Conservation (phyloP, 1,284 basidiomycete genomes). For the Sparassis latifolia region DNA sequence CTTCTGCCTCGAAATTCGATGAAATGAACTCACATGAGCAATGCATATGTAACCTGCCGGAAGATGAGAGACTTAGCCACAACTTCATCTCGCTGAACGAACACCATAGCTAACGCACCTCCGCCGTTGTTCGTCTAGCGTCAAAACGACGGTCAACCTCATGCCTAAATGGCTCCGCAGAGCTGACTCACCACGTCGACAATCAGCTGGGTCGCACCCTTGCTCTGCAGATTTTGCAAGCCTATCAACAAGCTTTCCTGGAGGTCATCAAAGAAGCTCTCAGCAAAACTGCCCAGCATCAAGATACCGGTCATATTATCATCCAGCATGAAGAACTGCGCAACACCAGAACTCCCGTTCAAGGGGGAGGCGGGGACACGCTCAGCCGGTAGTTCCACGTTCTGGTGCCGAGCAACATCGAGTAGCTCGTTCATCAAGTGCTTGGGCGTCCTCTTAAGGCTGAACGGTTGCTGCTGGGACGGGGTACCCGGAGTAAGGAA, state of each 20-base stretch:
- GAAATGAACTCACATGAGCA: slow-evolving; percentile 41
- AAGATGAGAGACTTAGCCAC: too few species aligned
- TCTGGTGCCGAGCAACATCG: slow-evolving; percentile 37
- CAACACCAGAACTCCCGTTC: slow-evolving; percentile 41
- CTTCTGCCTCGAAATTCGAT: not conserved
- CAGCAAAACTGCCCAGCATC: slow-evolving; percentile 54
- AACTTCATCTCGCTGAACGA: too few species aligned
- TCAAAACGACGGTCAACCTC: not conserved
- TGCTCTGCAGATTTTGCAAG: slow-evolving; percentile 38
- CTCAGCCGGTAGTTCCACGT: slow-evolving; percentile 43
- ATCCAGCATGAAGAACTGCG: slow-evolving; percentile 48
- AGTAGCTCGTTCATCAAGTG: slow-evolving; percentile 44
- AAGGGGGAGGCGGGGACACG: slow-evolving; percentile 37
- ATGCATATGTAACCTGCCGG: slow-evolving; percentile 48
- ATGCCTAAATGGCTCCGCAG: not conserved
- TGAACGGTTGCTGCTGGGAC: slow-evolving; percentile 40
- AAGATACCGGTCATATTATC: slow-evolving; percentile 53
- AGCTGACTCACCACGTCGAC: slow-evolving; percentile 43
- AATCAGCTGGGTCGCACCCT: slow-evolving; percentile 46
- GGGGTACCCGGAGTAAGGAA: slow-evolving; percentile 9
- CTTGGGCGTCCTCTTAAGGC: slow-evolving; percentile 29
- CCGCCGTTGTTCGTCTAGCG: slow-evolving; percentile 53
- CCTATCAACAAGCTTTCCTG: slow-evolving; percentile 41
- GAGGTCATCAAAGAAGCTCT: slow-evolving; percentile 34
- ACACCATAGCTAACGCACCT: slow-evolving; percentile 23